Percentiles rank a stretch among this genome's conserved stretches.
These are phyloP conservation scores for Plantago ovata DNA, from an alignment of 257 asterid genomes.

Conservation along the genomic window DNA sequence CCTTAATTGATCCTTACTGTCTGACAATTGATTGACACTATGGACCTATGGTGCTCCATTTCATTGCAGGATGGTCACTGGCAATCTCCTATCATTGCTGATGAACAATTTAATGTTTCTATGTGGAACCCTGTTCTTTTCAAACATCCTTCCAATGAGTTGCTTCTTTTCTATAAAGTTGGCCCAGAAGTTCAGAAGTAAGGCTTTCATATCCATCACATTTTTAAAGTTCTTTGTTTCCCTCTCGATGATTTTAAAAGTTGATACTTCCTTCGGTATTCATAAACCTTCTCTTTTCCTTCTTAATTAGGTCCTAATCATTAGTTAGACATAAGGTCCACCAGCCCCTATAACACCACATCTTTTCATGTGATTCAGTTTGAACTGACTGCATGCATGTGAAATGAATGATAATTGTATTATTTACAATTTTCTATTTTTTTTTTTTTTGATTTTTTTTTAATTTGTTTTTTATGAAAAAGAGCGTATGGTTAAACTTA, in stretches of 20 bases:
- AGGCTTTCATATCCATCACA: slow-evolving; percentile 20
- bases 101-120: slow-evolving; percentile 63
- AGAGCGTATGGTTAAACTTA: too few relatives aligned
- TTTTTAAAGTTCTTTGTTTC: slow-evolving; percentile 3
- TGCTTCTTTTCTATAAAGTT: slow-evolving; percentile 76
- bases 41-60: neutral
- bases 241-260: neutral
- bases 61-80: slow-evolving; percentile 66
- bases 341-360: too few relatives aligned
- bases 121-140: slow-evolving; percentile 96
- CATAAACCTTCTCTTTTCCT: too few relatives aligned
- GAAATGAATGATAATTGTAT: too few relatives aligned
- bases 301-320: too few relatives aligned
- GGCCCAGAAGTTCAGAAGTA: slow-evolving; percentile 92
- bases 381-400: neutral
- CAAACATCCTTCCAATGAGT: slow-evolving; percentile 61
- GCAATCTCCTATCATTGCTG: slow-evolving; percentile 75
- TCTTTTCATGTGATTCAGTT: too few relatives aligned
- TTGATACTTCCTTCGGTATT: neutral
- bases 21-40: neutral
- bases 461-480: too few relatives aligned
- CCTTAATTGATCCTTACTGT: neutral
- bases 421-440: too few relatives aligned
- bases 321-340: too few relatives aligned
- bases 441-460: too few relatives aligned